Conservation (phyloP, 495 filamentous ascomycete species). For the Penicillium chermesinum region DNA sequence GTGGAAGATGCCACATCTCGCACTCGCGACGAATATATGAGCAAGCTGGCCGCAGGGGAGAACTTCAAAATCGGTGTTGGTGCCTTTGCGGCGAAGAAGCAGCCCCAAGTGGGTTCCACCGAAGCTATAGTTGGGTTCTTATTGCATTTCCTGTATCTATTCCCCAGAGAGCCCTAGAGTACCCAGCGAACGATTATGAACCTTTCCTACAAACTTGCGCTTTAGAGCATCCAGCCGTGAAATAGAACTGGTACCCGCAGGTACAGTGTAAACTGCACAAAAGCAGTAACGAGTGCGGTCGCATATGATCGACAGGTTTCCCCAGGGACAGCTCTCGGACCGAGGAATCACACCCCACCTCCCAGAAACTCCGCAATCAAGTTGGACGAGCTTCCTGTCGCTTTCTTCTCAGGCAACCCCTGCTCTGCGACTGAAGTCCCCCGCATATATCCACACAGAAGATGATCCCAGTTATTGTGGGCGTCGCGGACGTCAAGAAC, state of each 20-base stretch:
- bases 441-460: no score
- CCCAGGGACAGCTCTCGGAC: background rate
- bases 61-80: constrained; percentile 70
- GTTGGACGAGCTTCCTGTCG: no score
- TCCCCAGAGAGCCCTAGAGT: no score
- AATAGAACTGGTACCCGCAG: no score
- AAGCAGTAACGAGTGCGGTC: no score
- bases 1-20: constrained; percentile 56
- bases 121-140: no score
- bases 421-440: no score
- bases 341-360: background rate
- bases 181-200: no score
- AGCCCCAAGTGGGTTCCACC: constrained; percentile 54
- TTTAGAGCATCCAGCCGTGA: no score
- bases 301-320: background rate
- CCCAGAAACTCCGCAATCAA: background rate
- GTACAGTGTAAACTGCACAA: background rate
- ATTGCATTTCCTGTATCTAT: no score
- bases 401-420: no score
- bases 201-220: no score
- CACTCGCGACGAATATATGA: constrained; percentile 49
- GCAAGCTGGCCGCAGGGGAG: constrained; percentile 54
- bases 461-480: constrained; percentile 42
- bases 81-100: constrained; percentile 71
- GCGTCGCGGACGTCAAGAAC: constrained; percentile 52